These are phyloP conservation scores for Gracilaria vermiculophylla DNA, from an alignment of 23 red algal genomes.

Conservation along the genomic window DNA sequence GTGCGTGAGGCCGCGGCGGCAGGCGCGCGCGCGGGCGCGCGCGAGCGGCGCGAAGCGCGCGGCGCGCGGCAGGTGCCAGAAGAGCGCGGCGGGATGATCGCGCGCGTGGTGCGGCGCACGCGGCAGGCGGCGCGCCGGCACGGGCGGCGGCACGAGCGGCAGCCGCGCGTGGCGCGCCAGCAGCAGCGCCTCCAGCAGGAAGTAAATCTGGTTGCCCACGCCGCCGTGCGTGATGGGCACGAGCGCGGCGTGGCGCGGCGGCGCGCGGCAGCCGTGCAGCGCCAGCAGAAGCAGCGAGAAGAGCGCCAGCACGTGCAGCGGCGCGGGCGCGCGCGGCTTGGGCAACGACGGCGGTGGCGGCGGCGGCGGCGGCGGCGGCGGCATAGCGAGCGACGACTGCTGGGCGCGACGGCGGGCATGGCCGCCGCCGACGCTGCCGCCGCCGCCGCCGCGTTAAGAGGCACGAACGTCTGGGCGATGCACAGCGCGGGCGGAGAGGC, in stretches of 20 bases:
- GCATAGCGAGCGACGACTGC: no score
- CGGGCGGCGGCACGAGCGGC: not conserved
- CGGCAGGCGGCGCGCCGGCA: not conserved
- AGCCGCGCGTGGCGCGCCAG: slow-evolving; percentile 19
- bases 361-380: no score
- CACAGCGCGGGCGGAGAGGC: no score
- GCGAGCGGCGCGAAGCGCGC: no score
- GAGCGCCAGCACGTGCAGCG: not conserved
- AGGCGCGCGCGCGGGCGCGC: no score
- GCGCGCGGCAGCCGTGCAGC: not conserved
- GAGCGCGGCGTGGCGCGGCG: not conserved
- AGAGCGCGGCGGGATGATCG: not conserved
- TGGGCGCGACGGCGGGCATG: no score
- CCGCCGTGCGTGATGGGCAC: slow-evolving; percentile 25
- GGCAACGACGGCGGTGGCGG: not conserved
- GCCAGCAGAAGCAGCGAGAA: not conserved
- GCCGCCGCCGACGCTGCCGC: no score
- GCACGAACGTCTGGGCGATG: no score
- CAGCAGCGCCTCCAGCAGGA: slow-evolving; percentile 8
- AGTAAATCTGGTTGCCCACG: slow-evolving; percentile 56
- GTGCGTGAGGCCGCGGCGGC: not conserved
- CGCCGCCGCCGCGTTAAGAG: no score
- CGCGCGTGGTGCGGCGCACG: not conserved
- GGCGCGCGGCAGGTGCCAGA: not conserved
- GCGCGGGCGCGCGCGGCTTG: not conserved